Evolutionary conservation across 441 rosid genomes (phyloP).

Genomic region (Populus hybrid): DNA sequence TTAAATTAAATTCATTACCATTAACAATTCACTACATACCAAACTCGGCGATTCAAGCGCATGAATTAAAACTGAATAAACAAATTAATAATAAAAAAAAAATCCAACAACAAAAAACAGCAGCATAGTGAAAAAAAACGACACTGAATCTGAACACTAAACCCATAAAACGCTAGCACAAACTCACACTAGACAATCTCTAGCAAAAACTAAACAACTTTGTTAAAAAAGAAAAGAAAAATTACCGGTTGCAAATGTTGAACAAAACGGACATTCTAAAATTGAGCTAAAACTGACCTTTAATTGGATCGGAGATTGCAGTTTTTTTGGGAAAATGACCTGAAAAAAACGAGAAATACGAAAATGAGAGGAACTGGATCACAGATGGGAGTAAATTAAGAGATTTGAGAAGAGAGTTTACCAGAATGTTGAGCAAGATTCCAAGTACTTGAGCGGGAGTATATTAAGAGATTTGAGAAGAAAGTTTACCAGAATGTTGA

Average conservation of each 20-base stretch:
- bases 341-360: not conserved
- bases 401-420: conserved; percentile 8
- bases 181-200: not conserved
- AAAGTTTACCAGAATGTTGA: conserved; percentile 12
- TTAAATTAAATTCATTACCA: not conserved
- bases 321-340: not conserved
- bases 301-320: not conserved
- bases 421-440: conserved; percentile 2
- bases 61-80: not conserved
- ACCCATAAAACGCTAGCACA: not conserved
- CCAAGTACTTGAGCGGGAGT: not conserved
- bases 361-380: not conserved
- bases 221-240: not conserved
- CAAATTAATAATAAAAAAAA: not conserved
- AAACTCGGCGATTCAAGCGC: not conserved
- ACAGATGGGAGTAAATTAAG: not conserved
- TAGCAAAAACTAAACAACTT: not conserved
- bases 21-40: not conserved
- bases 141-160: not conserved
- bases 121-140: not conserved
- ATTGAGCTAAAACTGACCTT: not conserved
- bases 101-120: not conserved
- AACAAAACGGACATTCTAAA: not conserved
- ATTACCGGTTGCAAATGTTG: not conserved
- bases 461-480: not conserved